Percentiles rank a stretch among this genome's conserved stretches.
phyloP scores from a whole-genome alignment of 345 rosid genomes.

The Eucalyptus grandis region DNA sequence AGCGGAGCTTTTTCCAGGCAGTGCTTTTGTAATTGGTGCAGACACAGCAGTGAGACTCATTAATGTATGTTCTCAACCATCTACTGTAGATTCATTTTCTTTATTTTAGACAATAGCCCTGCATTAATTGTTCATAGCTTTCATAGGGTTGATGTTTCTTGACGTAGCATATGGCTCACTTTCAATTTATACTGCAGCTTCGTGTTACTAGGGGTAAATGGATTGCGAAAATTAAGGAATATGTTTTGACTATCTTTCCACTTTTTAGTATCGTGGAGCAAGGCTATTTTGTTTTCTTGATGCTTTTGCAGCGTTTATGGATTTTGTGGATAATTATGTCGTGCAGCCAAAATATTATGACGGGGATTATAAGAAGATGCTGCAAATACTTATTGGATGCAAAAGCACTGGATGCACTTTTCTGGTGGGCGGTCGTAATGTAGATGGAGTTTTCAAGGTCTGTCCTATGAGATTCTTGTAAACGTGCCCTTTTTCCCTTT shows the following conservation, averaged over 20 bases:
- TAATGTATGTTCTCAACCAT: constrained; percentile 29
- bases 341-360: constrained; percentile 73
- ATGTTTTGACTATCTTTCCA: not conserved
- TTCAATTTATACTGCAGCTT: not conserved
- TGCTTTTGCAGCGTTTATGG: not conserved
- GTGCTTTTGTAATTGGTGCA: constrained; percentile 87
- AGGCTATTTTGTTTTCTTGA: not conserved
- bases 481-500: not conserved
- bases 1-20: constrained; percentile 91
- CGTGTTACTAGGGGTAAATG: not conserved
- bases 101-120: not conserved
- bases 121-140: not conserved
- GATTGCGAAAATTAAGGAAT: not conserved
- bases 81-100: not conserved
- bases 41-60: constrained; percentile 89
- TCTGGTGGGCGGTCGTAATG: constrained; percentile 76
- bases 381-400: constrained; percentile 57
- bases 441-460: constrained; percentile 80
- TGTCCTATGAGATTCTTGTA: not conserved
- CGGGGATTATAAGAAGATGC: constrained; percentile 54
- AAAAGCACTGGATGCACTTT: constrained; percentile 71
- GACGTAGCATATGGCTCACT: not conserved
- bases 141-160: not conserved
- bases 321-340: not conserved
- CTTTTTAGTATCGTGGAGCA: not conserved